Base-by-base conservation (phyloP, 805 yeast species). In the Candida silvatica region DNA sequence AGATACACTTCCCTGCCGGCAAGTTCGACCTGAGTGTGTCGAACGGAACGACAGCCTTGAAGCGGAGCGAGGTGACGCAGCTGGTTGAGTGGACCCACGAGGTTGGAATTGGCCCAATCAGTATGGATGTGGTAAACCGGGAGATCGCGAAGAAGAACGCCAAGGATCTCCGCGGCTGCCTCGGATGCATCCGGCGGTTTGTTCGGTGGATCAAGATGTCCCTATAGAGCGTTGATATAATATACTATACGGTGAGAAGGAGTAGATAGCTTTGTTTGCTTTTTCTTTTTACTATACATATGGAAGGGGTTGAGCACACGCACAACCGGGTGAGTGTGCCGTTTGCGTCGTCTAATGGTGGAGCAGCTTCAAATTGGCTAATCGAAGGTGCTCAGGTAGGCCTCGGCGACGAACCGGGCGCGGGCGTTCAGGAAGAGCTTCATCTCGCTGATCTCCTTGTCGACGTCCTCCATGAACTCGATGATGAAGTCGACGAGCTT, bases 391-490 rank as follows among this genome's bases (percentile, higher is more conserved):
- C 88, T 82, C 48, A 90, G 69, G 59, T 87, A 90, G 6, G 95
- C 90, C 61, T 92, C 98, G 19, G 98, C 98, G 32, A 87, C 94
- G 42, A 86, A 90, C 67, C 98, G 81, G 11, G 98, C 98, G 55
- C 98, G 76, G 11, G 98, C 96, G 54, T 92, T 92, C 57, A 92
- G 73, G 59, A 90, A 92, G 58, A 92, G 71, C 62, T 92, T 92
- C 94, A 92, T 92, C 58, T 92, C 98, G 60, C 96, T 85, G 53
- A 92, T 92, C 61, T 92, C 98, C 65, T 87, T 90, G 60, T 92
- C 98, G 15, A 92, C 98, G 53, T 88, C 98, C 60, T 92, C 97
- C 97, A 92, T 88, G 59, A 92, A 92, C 64, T 92, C 97, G 47
- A 92, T 86, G 47, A 92, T 88, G 59, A 92, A 92, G 59, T 92